Base-by-base conservation (phyloP, 345 rosid species). In the Draba incana region DNA sequence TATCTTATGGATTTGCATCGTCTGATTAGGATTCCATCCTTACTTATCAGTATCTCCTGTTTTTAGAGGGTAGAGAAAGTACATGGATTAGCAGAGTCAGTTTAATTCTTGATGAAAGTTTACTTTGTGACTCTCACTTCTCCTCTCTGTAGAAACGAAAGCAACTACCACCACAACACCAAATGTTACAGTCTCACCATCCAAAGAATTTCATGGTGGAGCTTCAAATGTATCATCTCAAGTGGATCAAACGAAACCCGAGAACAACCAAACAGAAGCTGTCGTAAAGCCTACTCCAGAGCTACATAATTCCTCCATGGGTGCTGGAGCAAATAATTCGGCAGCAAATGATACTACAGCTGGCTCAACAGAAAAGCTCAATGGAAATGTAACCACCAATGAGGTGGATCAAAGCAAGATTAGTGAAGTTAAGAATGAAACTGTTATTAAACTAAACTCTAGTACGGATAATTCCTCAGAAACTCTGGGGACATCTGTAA, bases 81-180 rank as follows among this genome's bases (percentile, higher is more conserved):
- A 25, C 57, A 59, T 60, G 37, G 37, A 37, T 53, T 67, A 60
- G 52, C 35, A 60, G 62, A 61, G 52, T 61, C 57, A 8, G 15
- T 15, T 60, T 13, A 56, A 24, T 51, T 46, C 54, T 43, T 41
- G 64, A 46, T 66, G 69, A 59, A 60, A 64, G 48, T 64, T 61
- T n/a, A 48, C 62, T 54, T 71, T 48, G 51, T 28, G 57, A 53
- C 64, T 48, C 62, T 30, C 55, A 15, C 71, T 77, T 76, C 67
- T 77, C 62, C 43, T 76, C 45, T 63, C 57, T 79, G 80, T 78
- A 88, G 99, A 83, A 71, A 62, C 27, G 54, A 71, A 86, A 62
- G 71, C 74, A 75, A 79, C 77, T 63, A 43, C 82, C 30, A 77
- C 83, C 23, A 77, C 83, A 68, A 73, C 70, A 71, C 70, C 83